These are phyloP conservation scores for Epichloe bromicola DNA, from an alignment of 2,329 filamentous ascomycete genomes.

Conservation along the genomic window DNA sequence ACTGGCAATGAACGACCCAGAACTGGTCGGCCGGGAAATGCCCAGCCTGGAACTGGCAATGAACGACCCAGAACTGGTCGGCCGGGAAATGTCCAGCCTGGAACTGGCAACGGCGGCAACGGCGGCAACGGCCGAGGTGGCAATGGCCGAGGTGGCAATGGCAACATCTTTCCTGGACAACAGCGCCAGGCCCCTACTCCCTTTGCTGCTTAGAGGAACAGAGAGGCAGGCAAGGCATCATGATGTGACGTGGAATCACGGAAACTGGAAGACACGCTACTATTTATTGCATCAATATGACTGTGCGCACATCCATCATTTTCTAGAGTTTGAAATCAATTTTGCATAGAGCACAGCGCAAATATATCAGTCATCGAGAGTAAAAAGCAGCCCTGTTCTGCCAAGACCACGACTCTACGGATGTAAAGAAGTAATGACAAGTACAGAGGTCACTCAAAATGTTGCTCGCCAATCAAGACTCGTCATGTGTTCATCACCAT, in stretches of 20 bases:
- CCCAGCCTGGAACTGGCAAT: background rate
- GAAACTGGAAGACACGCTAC: background rate
- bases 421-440: background rate
- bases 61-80: background rate
- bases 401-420: background rate
- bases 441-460: background rate
- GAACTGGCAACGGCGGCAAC: background rate
- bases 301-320: background rate
- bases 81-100: background rate
- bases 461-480: conserved; percentile 17
- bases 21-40: background rate
- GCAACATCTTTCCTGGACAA: background rate
- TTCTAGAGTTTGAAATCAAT: background rate
- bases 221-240: no score
- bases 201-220: no score
- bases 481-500: background rate
- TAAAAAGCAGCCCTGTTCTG: background rate
- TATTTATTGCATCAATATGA: background rate
- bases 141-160: no score
- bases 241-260: no score
- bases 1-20: no score
- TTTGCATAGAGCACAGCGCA: background rate
- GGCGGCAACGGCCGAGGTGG: no score
- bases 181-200: no score
- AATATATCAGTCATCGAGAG: background rate